Base-by-base conservation (phyloP, 306 rosid genomes). In the Quercus gilva region DNA sequence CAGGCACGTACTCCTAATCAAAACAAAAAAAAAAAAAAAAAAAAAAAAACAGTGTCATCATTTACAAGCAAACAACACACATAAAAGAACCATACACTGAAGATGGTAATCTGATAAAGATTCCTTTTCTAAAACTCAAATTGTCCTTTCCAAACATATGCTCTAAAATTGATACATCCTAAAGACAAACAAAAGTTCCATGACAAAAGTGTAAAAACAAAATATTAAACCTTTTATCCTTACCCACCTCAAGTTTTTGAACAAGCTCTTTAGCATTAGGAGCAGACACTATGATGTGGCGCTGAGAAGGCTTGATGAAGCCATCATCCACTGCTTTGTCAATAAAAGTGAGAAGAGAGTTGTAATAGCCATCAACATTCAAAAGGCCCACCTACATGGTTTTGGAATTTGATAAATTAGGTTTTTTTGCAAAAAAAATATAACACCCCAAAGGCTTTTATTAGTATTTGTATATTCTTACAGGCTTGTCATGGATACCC, bases 321-420 rank as follows among this genome's bases (percentile, higher is more conserved):
- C 92, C 92, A 76, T 89, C 89, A 71, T 89, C 92, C 67, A 89
- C 90, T 45, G 89, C 89, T 80, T 86, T 85, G 82, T 89, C 92
- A 64, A 89, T 86, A 73, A 87, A 89, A 18, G 87, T 78, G 17
- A 89, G 85, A 6, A 89, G 86, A 65, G 73, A 84, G 74, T 89
- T 83, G 81, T 85, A 89, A 74, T 86, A 89, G 18, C 92, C 92
- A 80, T 89, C 90, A 13, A 89, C 92, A 55, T 89, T 87, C 25
- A 89, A 76, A 78, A 89, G 76, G 67, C 92, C 90, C 76, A 89
- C 92, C 92, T 89, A 69, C 26, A 69, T 31, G 20, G 41, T 20
- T 55, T 20, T 18, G 5, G 12, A 0, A 4, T 17, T 17, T 12
- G 6, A 18, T 1, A 59, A 28, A 20, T 51, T 18, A 26, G 43